Base-by-base conservation (phyloP, 1,284 basidiomycete species). In the Termitomyces sp. region DNA sequence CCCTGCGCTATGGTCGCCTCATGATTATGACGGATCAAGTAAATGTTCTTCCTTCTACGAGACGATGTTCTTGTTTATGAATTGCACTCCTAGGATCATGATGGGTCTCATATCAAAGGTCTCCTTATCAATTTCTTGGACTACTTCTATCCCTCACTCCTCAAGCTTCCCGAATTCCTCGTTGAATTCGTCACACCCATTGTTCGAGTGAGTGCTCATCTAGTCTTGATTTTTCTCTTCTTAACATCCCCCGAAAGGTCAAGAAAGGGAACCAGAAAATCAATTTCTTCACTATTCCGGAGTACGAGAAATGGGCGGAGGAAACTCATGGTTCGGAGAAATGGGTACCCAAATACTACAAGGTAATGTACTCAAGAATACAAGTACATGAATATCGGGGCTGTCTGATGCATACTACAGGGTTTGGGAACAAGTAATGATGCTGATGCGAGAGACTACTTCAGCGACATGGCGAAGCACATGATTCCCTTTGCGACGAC, bases 21-120 rank as follows among this genome's bases (percentile, higher is more conserved):
- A 99, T 99, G 97, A 94, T 99, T 66, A 99, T 99, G 97, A 95
- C 97, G 11, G 97, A 99, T 87, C 95, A 98, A 81, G 93, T 91
- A 53, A 38, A 60, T 57, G 51, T 42, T 39, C 43, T 21, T 18
- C 50, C 11, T 24, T 21, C 31, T 46, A 35, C 28, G 7, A 38
- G 9, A 19, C 11, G 16, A 11, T 26, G 35, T 42, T 49, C 58
- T 55, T 44, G 34, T 56, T 39, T 28, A 56, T 56, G 63, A 18
- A 54, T 26, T 21, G 8, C 39, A 11, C 35, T n/a, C 56, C 0
- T 68, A 97, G 91, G 97, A 99, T 83, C 94, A 99, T 73, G 97
- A 99, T 73, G 97, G 97, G 49, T 99, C 96, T 35, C 97, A 99
- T 73, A 99, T 99, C 76, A 99, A 99, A 72, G 97, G 97, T 37